Evolutionary conservation across 805 yeast genomes (phyloP).

Genomic region (Candida silvicultrix): DNA sequence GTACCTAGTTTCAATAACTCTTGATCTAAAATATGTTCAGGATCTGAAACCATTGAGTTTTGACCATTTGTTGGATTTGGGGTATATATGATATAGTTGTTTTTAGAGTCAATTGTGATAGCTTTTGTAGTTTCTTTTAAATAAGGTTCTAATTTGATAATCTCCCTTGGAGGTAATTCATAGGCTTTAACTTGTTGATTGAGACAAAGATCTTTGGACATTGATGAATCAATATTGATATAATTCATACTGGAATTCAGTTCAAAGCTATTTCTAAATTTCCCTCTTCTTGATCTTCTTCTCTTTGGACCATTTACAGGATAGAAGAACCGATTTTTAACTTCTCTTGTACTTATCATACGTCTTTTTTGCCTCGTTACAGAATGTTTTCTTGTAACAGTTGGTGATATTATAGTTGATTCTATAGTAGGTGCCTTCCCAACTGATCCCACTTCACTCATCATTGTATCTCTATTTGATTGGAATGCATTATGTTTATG

Average conservation of each 20-base stretch:
- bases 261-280: slow-evolving; percentile 18
- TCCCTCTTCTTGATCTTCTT: slow-evolving; percentile 15
- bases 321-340: slow-evolving; percentile 13
- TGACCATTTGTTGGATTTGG: slow-evolving; percentile 15
- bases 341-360: slow-evolving; percentile 17
- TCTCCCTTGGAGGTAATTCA: slow-evolving; percentile 5
- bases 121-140: slow-evolving; percentile 8
- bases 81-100: slow-evolving; percentile 19
- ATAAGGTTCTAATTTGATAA: slow-evolving; percentile 10
- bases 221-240: slow-evolving; percentile 15
- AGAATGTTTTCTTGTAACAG: slow-evolving; percentile 10
- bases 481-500: not conserved
- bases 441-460: not conserved
- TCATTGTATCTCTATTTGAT: not conserved
- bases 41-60: slow-evolving; percentile 15
- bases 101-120: slow-evolving; percentile 20
- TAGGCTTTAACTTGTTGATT: slow-evolving; percentile 12
- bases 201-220: slow-evolving; percentile 17
- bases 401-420: slow-evolving; percentile 11
- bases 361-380: slow-evolving; percentile 11
- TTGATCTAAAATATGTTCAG: slow-evolving; percentile 16
- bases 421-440: slow-evolving; percentile 17
- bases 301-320: slow-evolving; percentile 21
- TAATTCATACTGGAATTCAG: slow-evolving; percentile 18
- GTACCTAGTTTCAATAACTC: slow-evolving; percentile 15